These are phyloP conservation scores for Eucalyptus erythrocorys DNA, from an alignment of 345 rosid genomes.

Conservation along the genomic window DNA sequence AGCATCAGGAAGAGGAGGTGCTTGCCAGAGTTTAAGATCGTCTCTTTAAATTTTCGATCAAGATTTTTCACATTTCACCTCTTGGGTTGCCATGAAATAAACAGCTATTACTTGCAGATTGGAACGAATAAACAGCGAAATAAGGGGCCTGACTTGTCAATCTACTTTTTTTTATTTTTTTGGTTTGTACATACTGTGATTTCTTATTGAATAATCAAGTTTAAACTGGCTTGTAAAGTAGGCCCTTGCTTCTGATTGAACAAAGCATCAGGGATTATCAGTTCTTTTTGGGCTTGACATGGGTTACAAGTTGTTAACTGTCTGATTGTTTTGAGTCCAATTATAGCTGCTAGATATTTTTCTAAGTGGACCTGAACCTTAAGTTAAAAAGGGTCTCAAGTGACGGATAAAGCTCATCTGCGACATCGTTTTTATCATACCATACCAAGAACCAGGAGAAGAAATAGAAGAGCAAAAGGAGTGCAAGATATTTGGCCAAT, in stretches of 20 bases:
- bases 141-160: not conserved
- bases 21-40: not conserved
- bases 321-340: not conserved
- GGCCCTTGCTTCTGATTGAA: not conserved
- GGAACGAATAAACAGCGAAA: not conserved
- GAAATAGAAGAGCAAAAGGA: not conserved
- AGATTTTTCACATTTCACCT: not conserved
- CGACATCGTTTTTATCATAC: not conserved
- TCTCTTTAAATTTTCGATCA: not conserved
- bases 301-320: not conserved
- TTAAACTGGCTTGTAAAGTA: not conserved
- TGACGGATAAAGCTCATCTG: not conserved
- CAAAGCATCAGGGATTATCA: not conserved
- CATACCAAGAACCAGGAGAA: not conserved
- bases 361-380: not conserved
- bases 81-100: not conserved
- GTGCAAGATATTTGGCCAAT: not conserved
- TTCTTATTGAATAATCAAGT: not conserved
- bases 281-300: not conserved
- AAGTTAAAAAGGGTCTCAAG: not conserved
- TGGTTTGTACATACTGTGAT: not conserved
- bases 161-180: not conserved
- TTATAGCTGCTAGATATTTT: not conserved
- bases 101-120: not conserved
- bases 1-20: not conserved